phyloP scores from a whole-genome alignment of 192 early-diverging fungal genomes.

The Coemansia sp. region DNA sequence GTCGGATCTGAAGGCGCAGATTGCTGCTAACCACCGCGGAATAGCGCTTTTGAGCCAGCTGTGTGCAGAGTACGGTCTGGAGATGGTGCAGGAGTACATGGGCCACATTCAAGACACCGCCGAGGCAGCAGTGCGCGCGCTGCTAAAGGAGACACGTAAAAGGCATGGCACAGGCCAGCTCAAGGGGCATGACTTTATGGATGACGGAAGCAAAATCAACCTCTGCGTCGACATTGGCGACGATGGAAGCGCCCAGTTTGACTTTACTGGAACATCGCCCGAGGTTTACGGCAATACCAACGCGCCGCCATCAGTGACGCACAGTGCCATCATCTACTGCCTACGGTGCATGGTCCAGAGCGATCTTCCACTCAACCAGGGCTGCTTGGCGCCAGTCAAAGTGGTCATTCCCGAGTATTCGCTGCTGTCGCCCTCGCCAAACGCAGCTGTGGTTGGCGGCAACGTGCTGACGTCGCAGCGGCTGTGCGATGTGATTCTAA shows the following conservation, averaged over 20 bases:
- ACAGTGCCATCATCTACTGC: conserved; percentile 96
- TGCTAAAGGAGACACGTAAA: conserved; percentile 64
- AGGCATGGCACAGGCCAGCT: conserved; percentile 48
- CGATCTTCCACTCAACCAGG: conserved; percentile 95
- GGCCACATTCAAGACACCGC: conserved; percentile 86
- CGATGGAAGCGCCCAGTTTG: conserved; percentile 81
- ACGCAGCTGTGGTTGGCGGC: conserved; percentile 93
- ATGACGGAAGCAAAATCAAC: conserved; percentile 83
- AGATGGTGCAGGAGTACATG: conserved; percentile 96
- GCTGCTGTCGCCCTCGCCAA: conserved; percentile 75
- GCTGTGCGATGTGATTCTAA: conserved; percentile 86
- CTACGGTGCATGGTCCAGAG: conserved; percentile 83
- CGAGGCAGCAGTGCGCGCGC: conserved; percentile 73
- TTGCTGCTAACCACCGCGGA: conserved; percentile 94
- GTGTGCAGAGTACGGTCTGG: conserved; percentile 79
- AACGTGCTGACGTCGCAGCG: conserved; percentile 95
- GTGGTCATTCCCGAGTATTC: conserved; percentile 79
- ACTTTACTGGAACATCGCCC: conserved; percentile 87
- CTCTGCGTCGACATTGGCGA: conserved; percentile 72
- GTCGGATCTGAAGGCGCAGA: conserved; percentile 93
- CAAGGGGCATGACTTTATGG: conserved; percentile 74
- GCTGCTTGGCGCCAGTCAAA: conserved; percentile 80
- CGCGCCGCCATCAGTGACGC: conserved; percentile 70
- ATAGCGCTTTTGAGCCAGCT: conserved; percentile 77
- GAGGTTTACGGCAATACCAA: conserved; percentile 90